Conservation (phyloP, 257 asterid genomes). For the Solanum pennellii region DNA sequence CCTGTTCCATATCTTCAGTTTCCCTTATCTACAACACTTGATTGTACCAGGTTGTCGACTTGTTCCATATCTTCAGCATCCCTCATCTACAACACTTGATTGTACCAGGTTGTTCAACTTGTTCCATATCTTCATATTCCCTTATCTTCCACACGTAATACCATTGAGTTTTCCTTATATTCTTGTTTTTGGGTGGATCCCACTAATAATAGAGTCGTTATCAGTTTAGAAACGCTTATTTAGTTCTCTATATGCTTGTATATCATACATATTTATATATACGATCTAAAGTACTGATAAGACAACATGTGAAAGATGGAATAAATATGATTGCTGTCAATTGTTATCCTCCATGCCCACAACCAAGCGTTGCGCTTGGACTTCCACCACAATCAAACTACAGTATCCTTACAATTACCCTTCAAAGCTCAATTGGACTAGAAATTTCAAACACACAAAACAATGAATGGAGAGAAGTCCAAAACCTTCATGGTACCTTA, state of each 20-base stretch:
- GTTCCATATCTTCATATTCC: no score
- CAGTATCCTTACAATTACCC: slow-evolving; percentile 26
- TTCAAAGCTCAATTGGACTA: slow-evolving; percentile 23
- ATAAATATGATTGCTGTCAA: slow-evolving; percentile 33
- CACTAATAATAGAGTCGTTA: background rate
- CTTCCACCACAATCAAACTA: slow-evolving; percentile 47
- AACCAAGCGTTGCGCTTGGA: slow-evolving; percentile 27
- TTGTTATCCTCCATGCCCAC: slow-evolving; percentile 36
- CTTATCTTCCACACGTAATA: no score
- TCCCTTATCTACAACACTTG: background rate
- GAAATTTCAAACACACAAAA: slow-evolving; percentile 9
- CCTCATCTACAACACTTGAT: no score
- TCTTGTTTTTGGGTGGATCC: background rate
- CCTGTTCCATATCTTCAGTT: no score
- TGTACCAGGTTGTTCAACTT: no score
- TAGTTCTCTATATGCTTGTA: background rate
- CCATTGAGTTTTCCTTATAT: no score
- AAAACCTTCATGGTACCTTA: slow-evolving; percentile 2
- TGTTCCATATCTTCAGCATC: no score
- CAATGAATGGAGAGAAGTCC: slow-evolving; percentile 19
- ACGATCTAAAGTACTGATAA: background rate
- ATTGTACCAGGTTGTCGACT: no score
- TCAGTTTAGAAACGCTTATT: background rate
- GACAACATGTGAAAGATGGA: slow-evolving; percentile 15
- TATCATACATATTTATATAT: background rate